phyloP scores from a whole-genome alignment of 805 yeast genomes.

The Saturnispora dispora region DNA sequence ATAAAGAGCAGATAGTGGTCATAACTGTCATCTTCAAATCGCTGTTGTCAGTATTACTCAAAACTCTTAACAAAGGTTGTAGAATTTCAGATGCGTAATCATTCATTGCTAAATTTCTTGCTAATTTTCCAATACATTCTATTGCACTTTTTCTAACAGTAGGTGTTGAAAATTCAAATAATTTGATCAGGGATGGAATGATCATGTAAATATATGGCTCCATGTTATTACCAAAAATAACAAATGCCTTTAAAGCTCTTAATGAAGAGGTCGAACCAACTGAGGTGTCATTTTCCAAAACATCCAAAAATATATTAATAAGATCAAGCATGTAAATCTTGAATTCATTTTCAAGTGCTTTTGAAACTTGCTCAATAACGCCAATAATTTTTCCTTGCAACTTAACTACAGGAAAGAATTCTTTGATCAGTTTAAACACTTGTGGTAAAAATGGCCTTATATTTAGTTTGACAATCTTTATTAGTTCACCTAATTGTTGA shows the following conservation, averaged over 20 bases:
- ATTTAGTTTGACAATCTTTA: slow-evolving; percentile 79
- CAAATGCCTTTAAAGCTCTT: slow-evolving; percentile 73
- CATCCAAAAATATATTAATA: slow-evolving; percentile 64
- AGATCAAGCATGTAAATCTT: slow-evolving; percentile 73
- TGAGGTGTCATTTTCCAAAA: slow-evolving; percentile 65
- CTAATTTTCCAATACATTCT: slow-evolving; percentile 71
- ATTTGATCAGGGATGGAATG: slow-evolving; percentile 73
- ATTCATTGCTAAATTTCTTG: slow-evolving; percentile 59
- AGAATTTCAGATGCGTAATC: slow-evolving; percentile 89
- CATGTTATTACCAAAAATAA: slow-evolving; percentile 76
- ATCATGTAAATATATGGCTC: slow-evolving; percentile 85
- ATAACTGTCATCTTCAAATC: slow-evolving; percentile 59
- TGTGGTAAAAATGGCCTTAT: slow-evolving; percentile 74
- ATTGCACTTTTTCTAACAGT: slow-evolving; percentile 64
- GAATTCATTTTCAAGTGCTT: slow-evolving; percentile 86
- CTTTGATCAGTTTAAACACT: slow-evolving; percentile 65
- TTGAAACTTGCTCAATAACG: slow-evolving; percentile 74
- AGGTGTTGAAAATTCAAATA: slow-evolving; percentile 66
- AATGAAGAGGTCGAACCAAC: slow-evolving; percentile 51
- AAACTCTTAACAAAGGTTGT: slow-evolving; percentile 72
- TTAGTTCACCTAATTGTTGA: slow-evolving; percentile 74
- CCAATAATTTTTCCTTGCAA: slow-evolving; percentile 73
- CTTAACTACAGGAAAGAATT: slow-evolving; percentile 53
- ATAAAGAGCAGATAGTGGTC: slow-evolving; percentile 69
- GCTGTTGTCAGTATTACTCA: slow-evolving; percentile 32